Base-by-base conservation (phyloP, 2,329 filamentous ascomycete species). In the Fusarium globosum region DNA sequence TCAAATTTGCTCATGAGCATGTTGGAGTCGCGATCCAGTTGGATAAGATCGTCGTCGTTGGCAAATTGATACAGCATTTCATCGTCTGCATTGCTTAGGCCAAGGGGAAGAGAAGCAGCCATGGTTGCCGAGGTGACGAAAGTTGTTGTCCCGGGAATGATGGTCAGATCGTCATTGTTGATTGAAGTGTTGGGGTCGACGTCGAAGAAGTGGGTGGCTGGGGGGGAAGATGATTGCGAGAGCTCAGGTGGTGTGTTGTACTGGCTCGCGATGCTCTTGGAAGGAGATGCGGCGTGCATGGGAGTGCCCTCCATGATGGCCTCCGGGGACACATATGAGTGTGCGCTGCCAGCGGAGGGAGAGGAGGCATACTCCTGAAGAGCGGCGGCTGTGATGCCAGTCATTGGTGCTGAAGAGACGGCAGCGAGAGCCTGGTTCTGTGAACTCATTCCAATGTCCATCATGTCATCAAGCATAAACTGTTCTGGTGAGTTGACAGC, bases 191-290 rank as follows among this genome's bases (percentile, higher is more conserved):
- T 83, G 45, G 83, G 80, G 46, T 87, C 85, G 65, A 84, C 78
- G 46, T 87, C 83, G 73, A 87, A 88, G 79, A 84, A 87, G 49
- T 81, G 83, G n/a, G 79, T 76, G 11, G 85, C 81, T 35, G 86
- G 87, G 8, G 89, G 88, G 30, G 89, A 90, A 20, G 88, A 88
- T 28, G 88, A 89, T 68, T 88, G 86, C n/a, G 89, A 90, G 36
- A 91, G 86, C 69, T 88, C 88, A 2, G 89, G 89, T 9, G 88
- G 88, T 7, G 89, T 89, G 79, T 87, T 88, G 79, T 86, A 88
- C 64, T 86, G 85, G 80, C 88, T 88, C 23, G 80, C 79, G 8
- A 81, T 79, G 77, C 86, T 88, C 81, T 87, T 89, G 41, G 86
- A 82, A 3, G 88, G 87, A 15, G 88, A 88, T 13, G 76, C 77